phyloP scores from a whole-genome alignment of 1,284 basidiomycete genomes.

The Puccinia coronata region DNA sequence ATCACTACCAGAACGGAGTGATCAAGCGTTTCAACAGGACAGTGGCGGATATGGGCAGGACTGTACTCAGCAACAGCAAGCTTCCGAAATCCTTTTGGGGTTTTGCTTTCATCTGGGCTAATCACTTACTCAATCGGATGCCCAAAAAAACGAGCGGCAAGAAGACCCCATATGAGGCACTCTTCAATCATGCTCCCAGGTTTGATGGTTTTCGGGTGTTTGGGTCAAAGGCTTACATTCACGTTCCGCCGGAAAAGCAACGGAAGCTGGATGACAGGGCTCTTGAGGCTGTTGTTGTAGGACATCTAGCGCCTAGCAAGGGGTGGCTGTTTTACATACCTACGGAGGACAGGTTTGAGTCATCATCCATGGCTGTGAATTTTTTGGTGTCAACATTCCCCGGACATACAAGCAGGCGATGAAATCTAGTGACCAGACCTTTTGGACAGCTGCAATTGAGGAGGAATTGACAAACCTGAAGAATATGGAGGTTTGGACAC shows the following conservation, averaged over 20 bases:
- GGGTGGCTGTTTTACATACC: slow-evolving; percentile 12
- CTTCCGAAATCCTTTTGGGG: no score
- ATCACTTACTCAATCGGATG: no score
- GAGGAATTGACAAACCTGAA: not conserved
- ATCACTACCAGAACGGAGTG: slow-evolving; percentile 24
- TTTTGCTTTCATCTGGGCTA: no score
- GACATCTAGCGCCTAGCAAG: not conserved
- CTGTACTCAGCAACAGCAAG: no score
- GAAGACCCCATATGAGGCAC: no score
- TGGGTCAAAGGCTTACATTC: no score
- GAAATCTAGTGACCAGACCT: not conserved
- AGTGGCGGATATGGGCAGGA: not conserved
- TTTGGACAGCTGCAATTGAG: not conserved
- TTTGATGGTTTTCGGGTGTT: no score
- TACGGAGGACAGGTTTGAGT: not conserved
- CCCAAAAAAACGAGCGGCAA: no score
- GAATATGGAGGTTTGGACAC: not conserved
- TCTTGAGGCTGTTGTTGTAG: no score
- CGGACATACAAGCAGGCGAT: slow-evolving; percentile 2
- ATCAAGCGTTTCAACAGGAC: slow-evolving; percentile 17
- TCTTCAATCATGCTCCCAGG: no score
- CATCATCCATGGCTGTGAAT: not conserved
- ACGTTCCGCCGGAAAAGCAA: no score
- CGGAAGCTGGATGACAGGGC: no score
- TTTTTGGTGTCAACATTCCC: not conserved